phyloP scores from a whole-genome alignment of 306 rosid species.

The Prunus armeniaca region DNA sequence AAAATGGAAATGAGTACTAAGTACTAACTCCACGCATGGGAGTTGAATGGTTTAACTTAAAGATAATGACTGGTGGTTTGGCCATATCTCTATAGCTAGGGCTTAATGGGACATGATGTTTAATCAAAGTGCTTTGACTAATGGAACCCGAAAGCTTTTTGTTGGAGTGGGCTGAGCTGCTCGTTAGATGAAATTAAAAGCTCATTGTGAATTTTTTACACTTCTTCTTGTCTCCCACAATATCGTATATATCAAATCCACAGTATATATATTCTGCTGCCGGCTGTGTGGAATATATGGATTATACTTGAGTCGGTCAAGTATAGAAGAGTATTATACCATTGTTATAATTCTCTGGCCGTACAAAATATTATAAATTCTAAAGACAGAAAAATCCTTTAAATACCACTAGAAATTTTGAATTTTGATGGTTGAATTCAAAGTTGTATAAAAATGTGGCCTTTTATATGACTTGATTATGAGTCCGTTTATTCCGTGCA shows the following conservation, averaged over 20 bases:
- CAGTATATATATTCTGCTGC: background rate
- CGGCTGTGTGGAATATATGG: background rate
- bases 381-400: background rate
- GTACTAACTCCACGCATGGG: background rate
- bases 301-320: background rate
- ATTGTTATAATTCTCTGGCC: background rate
- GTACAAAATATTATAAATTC: background rate
- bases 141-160: background rate
- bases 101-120: background rate
- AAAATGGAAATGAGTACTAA: background rate
- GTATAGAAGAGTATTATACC: background rate
- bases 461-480: background rate
- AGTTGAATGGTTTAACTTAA: background rate
- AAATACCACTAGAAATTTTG: background rate
- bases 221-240: background rate
- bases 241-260: background rate
- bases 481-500: background rate
- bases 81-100: background rate
- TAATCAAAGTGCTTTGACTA: conserved; percentile 1
- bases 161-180: background rate
- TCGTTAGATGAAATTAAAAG: background rate
- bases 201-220: background rate
- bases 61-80: background rate
- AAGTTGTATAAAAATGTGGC: too few species aligned
- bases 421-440: background rate